A percentile compares a stretch with the other conserved stretches of the same genome.
phyloP scores from a whole-genome alignment of 208 protist genomes.

The Sergeia podlipaevii region DNA sequence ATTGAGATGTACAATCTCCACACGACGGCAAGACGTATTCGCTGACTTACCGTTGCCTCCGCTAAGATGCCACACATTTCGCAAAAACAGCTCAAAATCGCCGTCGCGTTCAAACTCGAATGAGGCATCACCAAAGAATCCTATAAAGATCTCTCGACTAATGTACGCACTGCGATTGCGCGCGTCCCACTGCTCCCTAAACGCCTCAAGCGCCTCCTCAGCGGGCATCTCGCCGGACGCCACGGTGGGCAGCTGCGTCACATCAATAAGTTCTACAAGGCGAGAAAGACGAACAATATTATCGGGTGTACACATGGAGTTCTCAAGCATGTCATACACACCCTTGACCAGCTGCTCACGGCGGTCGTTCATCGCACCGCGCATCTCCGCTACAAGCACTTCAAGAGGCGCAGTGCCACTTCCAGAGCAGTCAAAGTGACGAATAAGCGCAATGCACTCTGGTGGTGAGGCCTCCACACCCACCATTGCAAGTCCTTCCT shows the following conservation, averaged over 20 bases:
- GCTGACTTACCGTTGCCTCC: slow-evolving; percentile 73
- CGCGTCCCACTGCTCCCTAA: slow-evolving; percentile 65
- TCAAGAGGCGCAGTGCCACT: slow-evolving; percentile 32
- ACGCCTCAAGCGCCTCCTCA: slow-evolving; percentile 43
- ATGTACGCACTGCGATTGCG: slow-evolving; percentile 29
- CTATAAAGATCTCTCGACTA: slow-evolving; percentile 42
- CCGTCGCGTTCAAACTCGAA: slow-evolving; percentile 76
- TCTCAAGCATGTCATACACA: slow-evolving; percentile 66
- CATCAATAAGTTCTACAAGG: slow-evolving; percentile 67
- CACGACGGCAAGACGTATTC: slow-evolving; percentile 85
- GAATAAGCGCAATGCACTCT: slow-evolving; percentile 71
- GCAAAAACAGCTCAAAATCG: slow-evolving; percentile 81
- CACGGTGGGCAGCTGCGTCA: slow-evolving; percentile 42
- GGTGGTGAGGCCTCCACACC: slow-evolving; percentile 28
- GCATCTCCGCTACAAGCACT: slow-evolving; percentile 50
- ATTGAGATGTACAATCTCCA: slow-evolving; percentile 82
- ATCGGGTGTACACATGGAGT: slow-evolving; percentile 39
- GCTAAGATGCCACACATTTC: slow-evolving; percentile 88
- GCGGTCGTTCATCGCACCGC: slow-evolving; percentile 65
- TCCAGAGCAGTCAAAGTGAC: slow-evolving; percentile 55
- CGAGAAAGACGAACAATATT: slow-evolving; percentile 26
- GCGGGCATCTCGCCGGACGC: slow-evolving; percentile 26
- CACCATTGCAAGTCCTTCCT: slow-evolving; percentile 37
- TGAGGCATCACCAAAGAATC: slow-evolving; percentile 71
- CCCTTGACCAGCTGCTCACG: slow-evolving; percentile 54